Evolutionary conservation across 805 yeast species (phyloP).

Genomic region (Spathaspora sp.): DNA sequence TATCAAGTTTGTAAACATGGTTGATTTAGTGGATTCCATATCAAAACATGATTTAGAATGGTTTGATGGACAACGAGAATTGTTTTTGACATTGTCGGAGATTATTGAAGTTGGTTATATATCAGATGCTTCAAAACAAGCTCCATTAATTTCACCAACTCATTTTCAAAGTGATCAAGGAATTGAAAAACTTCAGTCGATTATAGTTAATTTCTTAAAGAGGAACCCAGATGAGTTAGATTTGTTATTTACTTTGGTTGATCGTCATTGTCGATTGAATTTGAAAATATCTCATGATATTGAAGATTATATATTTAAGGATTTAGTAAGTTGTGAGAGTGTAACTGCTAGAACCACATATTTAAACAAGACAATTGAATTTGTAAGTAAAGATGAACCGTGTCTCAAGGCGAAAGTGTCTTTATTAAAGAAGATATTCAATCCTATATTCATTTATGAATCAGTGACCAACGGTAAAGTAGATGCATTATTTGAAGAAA

Average conservation of each 20-base stretch:
- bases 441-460: conserved; percentile 63
- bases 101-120: conserved; percentile 38
- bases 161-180: conserved; percentile 75
- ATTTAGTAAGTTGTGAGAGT: conserved; percentile 52
- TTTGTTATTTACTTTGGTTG: conserved; percentile 27
- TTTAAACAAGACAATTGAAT: conserved; percentile 49
- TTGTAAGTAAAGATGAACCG: conserved; percentile 42
- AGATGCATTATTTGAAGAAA: conserved; percentile 38
- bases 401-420: conserved; percentile 55
- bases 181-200: conserved; percentile 53
- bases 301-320: conserved; percentile 54
- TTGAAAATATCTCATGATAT: conserved; percentile 45
- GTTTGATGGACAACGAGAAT: conserved; percentile 49
- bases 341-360: conserved; percentile 44
- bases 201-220: conserved; percentile 26
- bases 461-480: conserved; percentile 48
- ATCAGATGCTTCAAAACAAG: conserved; percentile 30
- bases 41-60: conserved; percentile 50
- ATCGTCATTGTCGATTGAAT: conserved; percentile 40
- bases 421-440: conserved; percentile 53
- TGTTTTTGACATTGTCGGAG: conserved; percentile 41
- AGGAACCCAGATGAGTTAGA: conserved; percentile 21
- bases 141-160: conserved; percentile 50
- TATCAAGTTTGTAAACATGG: conserved; percentile 66
- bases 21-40: conserved; percentile 61